Conservation (phyloP, 768 basidiomycete genomes). For the Lentinula edodes region DNA sequence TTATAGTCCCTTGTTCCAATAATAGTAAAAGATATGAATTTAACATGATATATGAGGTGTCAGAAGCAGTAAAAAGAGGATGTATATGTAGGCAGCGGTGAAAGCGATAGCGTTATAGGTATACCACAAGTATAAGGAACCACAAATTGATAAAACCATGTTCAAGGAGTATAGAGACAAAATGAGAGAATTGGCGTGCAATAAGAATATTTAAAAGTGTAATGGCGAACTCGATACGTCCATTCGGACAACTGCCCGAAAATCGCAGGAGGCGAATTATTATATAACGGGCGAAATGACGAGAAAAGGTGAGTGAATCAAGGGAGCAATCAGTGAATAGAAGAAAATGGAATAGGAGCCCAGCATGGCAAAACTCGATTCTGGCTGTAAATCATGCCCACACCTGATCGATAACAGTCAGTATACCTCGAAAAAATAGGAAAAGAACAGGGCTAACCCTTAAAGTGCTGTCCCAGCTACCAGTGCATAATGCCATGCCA, state of each 20-base stretch:
- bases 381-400: conserved; percentile 62
- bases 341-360: conserved; percentile 8
- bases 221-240: conserved; percentile 62
- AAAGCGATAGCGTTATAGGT: conserved; percentile 32
- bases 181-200: conserved; percentile 11
- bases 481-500: conserved; percentile 98
- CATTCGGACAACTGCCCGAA: conserved; percentile 29
- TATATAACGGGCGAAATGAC: conserved; percentile 27
- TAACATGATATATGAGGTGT: conserved; percentile 43
- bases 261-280: conserved; percentile 49
- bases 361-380: not conserved
- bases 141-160: conserved; percentile 14
- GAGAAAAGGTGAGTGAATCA: conserved; percentile 14
- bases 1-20: conserved; percentile 5
- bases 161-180: conserved; percentile 9
- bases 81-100: conserved; percentile 19
- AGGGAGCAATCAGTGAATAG: conserved; percentile 11
- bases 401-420: conserved; percentile 42
- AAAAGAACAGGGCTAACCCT: conserved; percentile 51
- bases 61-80: conserved; percentile 29
- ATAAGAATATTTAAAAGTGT: conserved; percentile 33
- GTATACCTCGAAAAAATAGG: conserved; percentile 5
- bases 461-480: conserved; percentile 96
- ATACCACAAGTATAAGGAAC: conserved; percentile 25
- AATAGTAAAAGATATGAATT: conserved; percentile 27